Evolutionary conservation across 306 rosid species (phyloP).

Genomic region (Alnus glutinosa): DNA sequence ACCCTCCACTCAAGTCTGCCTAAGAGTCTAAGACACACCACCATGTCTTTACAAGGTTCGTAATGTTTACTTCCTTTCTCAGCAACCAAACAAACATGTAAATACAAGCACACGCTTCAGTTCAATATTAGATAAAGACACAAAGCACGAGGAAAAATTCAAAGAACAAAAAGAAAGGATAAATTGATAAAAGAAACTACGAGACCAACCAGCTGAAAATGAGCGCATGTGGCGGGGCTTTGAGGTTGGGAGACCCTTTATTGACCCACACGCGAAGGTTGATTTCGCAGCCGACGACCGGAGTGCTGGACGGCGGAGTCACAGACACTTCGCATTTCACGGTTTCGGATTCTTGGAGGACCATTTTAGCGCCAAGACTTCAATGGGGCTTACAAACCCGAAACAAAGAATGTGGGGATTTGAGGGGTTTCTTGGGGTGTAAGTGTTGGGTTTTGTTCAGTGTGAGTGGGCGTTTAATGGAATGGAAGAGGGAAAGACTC

Average conservation of each 20-base stretch:
- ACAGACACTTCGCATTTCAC: background rate
- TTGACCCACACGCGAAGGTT: background rate
- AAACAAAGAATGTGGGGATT: background rate
- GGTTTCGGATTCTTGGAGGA: background rate
- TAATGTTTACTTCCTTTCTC: background rate
- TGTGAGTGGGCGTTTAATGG: too few species aligned
- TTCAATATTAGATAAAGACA: background rate
- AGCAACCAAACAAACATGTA: constrained; percentile 4
- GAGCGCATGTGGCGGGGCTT: background rate
- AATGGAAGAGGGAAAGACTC: too few species aligned
- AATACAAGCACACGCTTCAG: background rate
- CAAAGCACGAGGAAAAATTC: too few species aligned
- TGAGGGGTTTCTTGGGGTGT: too few species aligned
- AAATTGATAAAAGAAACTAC: background rate
- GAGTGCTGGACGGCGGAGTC: background rate
- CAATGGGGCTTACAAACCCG: background rate
- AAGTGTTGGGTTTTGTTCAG: too few species aligned
- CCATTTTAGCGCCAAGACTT: constrained; percentile 6
- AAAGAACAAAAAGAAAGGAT: background rate
- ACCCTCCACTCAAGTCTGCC: background rate
- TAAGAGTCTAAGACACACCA: background rate
- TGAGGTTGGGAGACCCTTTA: background rate
- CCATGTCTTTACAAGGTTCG: background rate
- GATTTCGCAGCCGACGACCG: constrained; percentile 27
- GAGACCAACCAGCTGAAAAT: constrained; percentile 25